Percentiles rank a stretch among this genome's conserved stretches.
Conservation (phyloP, 2,329 filamentous ascomycete genomes). For the Microthyrium microscopicum region DNA sequence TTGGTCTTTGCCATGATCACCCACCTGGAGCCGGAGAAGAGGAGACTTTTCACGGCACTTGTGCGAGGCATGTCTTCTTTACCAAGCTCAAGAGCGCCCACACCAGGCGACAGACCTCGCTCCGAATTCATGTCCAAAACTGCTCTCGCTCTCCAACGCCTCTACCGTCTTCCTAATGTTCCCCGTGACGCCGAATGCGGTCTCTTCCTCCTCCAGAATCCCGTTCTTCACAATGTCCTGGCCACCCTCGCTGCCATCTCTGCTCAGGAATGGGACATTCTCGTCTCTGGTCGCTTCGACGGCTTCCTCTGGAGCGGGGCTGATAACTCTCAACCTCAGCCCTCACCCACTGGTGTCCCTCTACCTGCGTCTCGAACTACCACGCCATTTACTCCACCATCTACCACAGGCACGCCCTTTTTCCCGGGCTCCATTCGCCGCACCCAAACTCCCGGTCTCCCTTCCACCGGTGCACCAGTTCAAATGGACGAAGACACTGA, state of each 20-base stretch:
- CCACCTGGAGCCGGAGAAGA: slow-evolving; percentile 58
- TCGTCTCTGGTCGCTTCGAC: slow-evolving; percentile 85
- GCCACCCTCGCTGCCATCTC: slow-evolving; percentile 78
- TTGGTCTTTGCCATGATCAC: slow-evolving; percentile 87
- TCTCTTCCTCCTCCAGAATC: slow-evolving; percentile 72
- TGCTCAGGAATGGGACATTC: slow-evolving; percentile 88
- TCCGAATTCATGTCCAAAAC: slow-evolving; percentile 55
- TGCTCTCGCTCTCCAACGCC: slow-evolving; percentile 61
- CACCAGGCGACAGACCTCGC: slow-evolving; percentile 42
- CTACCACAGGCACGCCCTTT: slow-evolving; percentile 30
- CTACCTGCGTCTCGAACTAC: slow-evolving; percentile 28
- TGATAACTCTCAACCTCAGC: slow-evolving; percentile 29
- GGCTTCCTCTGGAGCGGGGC: slow-evolving; percentile 91
- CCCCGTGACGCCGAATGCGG: slow-evolving; percentile 77
- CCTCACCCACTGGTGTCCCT: slow-evolving; percentile 32
- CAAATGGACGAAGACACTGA: slow-evolving; percentile 90
- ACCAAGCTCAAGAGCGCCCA: slow-evolving; percentile 45
- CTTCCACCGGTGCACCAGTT: slow-evolving; percentile 53
- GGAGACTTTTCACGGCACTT: slow-evolving; percentile 68
- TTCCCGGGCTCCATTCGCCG: slow-evolving; percentile 15
- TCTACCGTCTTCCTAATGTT: slow-evolving; percentile 57
- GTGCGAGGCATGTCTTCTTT: slow-evolving; percentile 42
- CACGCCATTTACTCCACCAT: slow-evolving; percentile 17
- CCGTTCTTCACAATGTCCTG: slow-evolving; percentile 66
- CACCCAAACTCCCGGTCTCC: slow-evolving; percentile 23